Evolutionary conservation across 768 basidiomycete species (phyloP), one percentile per base, ranked within the genome.

Genomic region (Kwoniella pini): DNA sequence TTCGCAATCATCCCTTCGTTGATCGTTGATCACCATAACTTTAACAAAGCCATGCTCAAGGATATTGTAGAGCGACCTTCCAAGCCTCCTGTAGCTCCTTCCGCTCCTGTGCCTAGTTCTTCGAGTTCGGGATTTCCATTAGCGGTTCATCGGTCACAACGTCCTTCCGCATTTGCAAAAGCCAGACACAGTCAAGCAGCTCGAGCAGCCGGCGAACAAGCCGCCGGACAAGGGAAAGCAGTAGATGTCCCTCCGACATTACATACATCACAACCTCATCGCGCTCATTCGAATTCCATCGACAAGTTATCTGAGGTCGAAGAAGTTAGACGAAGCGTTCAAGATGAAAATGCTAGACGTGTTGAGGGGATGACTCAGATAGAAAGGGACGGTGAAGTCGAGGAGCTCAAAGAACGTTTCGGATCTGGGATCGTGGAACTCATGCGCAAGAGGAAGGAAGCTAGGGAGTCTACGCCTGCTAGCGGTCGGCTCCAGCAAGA

Each of bases 301-400:
- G 22, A 28, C 21, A 13, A 21, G 1, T 17, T 49, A n/a, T 48
- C 30, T 10, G 48, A 86, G 87, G 83, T 80, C 84, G 56, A 78
- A 77, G 10, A 84, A 84, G 54, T 68, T 19, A 57, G 61, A 42
- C 15, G 24, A 17, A 67, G 83, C 86, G 54, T 85, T 84, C 63
- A 66, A 66, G 81, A 81, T 55, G 88, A 91, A 70, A 93, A 94
- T 64, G 81, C 83, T 58, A 76, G 79, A 11, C 78, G 79, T 27
- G 83, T 94, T 1, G 84, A 83, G 17, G 75, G 70, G 1, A 94
- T 94, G 92, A 82, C 83, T 2, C 83, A 84, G 11, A 85, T 85
- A 15, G 88, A 93, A 74, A 81, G 86, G 10, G 85, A 87, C 62
- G 76, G 83, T 52, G 90, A 88, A 75, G 81, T 81, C 43, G 79